phyloP scores from a whole-genome alignment of 371 early-diverging fungal genomes.

The Apophysomyces elegans region DNA sequence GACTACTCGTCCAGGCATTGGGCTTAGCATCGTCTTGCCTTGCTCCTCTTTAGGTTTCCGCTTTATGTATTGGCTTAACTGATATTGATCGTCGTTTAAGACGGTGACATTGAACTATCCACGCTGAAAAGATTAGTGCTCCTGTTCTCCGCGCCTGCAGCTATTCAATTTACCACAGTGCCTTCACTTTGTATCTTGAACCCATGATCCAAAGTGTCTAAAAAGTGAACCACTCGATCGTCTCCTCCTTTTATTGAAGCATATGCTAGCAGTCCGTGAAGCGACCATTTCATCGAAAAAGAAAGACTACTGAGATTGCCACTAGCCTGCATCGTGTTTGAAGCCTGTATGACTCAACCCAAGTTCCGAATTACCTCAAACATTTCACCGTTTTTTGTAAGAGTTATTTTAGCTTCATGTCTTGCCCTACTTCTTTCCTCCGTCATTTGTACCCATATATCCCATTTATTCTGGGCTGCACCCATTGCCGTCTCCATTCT shows the following conservation, averaged over 20 bases:
- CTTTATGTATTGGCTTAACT: slow-evolving; percentile 74
- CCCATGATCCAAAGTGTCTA: slow-evolving; percentile 76
- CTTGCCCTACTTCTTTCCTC: slow-evolving; percentile 52
- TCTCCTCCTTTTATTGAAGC: slow-evolving; percentile 42
- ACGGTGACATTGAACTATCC: slow-evolving; percentile 73
- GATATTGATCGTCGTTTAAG: slow-evolving; percentile 63
- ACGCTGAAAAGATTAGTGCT: too few species aligned
- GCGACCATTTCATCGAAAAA: slow-evolving; percentile 69
- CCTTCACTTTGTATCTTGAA: slow-evolving; percentile 84
- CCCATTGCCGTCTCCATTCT: slow-evolving; percentile 67
- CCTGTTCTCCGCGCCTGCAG: not conserved
- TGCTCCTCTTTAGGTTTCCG: slow-evolving; percentile 74
- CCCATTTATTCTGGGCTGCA: slow-evolving; percentile 28
- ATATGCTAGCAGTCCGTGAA: slow-evolving; percentile 76
- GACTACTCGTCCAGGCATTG: slow-evolving; percentile 95
- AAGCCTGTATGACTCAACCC: not conserved
- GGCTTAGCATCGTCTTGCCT: slow-evolving; percentile 76
- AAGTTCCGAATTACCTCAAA: slow-evolving; percentile 32
- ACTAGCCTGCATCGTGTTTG: not conserved
- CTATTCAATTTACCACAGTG: slow-evolving; percentile 62
- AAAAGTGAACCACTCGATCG: slow-evolving; percentile 76
- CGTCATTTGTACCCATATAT: slow-evolving; percentile 53
- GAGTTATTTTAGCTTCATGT: slow-evolving; percentile 29
- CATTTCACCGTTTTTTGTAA: slow-evolving; percentile 20
- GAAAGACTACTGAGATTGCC: slow-evolving; percentile 29